Evolutionary conservation across 805 yeast genomes (phyloP), one percentile per base, ranked within the genome.

Genomic region (Pichia paraexigua): DNA sequence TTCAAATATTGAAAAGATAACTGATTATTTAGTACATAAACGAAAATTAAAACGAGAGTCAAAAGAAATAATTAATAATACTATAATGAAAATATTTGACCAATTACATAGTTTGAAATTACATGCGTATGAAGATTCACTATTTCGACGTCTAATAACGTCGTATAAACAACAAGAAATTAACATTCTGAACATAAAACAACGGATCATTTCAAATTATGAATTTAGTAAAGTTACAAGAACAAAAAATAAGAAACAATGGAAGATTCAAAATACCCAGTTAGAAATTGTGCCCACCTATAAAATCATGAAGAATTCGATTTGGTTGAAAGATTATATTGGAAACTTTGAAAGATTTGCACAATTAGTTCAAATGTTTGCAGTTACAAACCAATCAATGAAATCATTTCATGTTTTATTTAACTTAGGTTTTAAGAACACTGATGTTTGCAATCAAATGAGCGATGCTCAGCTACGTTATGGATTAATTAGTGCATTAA

Each of bases 61-160:
- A 17, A 18, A 9, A 15, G 53, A 50, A 12, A 2, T 15, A 4
- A 17, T 42, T 15, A 46, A 50, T 25, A 50, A 50, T 46, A 25
- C 37, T 3, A 25, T 50, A n/a, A 45, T 41, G 43, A 32, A 30
- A 20, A 46, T 59, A 2, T 62, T 56, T 41, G 41, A 49, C 8
- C 63, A 61, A 41, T 47, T 59, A 12, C 56, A 56, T 51, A 50
- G 46, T 21, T 47, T 53, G 20, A 45, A 43, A 37, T 42, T 59
- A 8, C 21, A 46, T 9, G n/a, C 48, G 7, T 45, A 52, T 5
- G 57, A 52, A 18, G 37, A 48, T 24, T 20, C 25, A 30, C 48
- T 30, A 28, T 58, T 13, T 42, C 53, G 45, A 52, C 53, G 22
- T 43, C 53, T 10, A 30, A 7, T 17, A 4, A 27, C 48, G 12